phyloP scores from a whole-genome alignment of 441 rosid genomes.

The Arabidopsis lyrata region DNA sequence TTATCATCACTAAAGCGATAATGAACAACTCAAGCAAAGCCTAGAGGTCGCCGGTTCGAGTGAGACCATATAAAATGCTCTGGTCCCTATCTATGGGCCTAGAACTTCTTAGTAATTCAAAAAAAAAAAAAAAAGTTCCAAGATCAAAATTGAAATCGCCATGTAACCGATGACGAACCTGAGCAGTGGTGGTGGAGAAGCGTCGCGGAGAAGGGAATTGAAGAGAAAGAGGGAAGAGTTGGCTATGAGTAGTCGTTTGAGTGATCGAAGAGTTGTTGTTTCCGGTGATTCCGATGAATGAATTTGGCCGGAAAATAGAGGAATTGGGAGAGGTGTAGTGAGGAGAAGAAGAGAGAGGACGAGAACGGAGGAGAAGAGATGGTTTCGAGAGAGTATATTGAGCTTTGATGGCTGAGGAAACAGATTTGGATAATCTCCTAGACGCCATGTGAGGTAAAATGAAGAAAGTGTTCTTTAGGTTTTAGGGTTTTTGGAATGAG shows the following conservation, averaged over 20 bases:
- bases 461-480: neutral
- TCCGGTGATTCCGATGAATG: neutral
- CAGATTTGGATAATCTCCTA: constrained; percentile 15
- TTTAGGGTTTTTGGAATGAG: neutral
- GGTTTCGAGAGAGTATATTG: neutral
- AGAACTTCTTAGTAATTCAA: too few relatives aligned
- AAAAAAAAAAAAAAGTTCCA: too few relatives aligned
- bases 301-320: constrained; percentile 25
- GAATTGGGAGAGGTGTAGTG: constrained; percentile 8
- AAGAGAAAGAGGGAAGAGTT: constrained; percentile 42
- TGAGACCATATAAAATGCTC: too few relatives aligned
- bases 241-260: neutral
- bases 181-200: constrained; percentile 53
- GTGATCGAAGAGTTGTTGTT: constrained; percentile 26
- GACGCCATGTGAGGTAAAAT: constrained; percentile 33
- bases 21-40: too few relatives aligned
- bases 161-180: constrained; percentile 45
- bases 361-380: constrained; percentile 24
- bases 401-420: neutral
- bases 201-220: constrained; percentile 57
- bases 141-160: neutral
- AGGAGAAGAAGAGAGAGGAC: constrained; percentile 30
- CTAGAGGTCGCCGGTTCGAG: too few relatives aligned
- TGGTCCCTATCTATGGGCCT: too few relatives aligned
- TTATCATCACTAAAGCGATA: too few relatives aligned